Evolutionary conservation across 208 protist genomes (phyloP).

Genomic region (Plasmodiophora brassicae): DNA sequence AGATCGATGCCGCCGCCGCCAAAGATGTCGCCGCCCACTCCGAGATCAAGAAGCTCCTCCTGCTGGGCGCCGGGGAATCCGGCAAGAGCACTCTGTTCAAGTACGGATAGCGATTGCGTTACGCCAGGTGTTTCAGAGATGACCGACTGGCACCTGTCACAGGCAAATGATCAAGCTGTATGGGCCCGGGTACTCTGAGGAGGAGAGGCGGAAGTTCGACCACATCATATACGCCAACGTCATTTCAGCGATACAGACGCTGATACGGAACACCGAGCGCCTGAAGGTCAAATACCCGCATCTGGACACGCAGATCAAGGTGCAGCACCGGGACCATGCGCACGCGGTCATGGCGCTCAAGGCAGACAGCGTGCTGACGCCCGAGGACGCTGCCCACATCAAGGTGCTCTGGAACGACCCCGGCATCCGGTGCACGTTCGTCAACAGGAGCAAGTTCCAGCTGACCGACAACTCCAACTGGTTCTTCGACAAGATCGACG

Average conservation of each 20-base stretch:
- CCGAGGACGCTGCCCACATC: slow-evolving; percentile 14
- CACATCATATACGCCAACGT: slow-evolving; percentile 41
- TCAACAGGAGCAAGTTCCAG: slow-evolving; percentile 40
- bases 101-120: slow-evolving; percentile 55
- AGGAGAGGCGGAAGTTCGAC: slow-evolving; percentile 12
- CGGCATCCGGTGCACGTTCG: neutral
- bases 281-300: slow-evolving; percentile 34
- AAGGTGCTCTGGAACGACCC: slow-evolving; percentile 39
- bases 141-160: neutral
- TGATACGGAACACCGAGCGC: slow-evolving; percentile 28
- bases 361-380: neutral
- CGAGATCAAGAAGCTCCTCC: slow-evolving; percentile 42
- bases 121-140: neutral
- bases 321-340: neutral
- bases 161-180: slow-evolving; percentile 48
- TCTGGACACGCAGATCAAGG: slow-evolving; percentile 11
- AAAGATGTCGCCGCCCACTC: neutral
- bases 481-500: slow-evolving; percentile 65
- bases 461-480: slow-evolving; percentile 53
- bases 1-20: neutral
- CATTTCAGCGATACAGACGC: slow-evolving; percentile 35
- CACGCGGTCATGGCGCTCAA: slow-evolving; percentile 12
- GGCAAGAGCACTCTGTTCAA: slow-evolving; percentile 71
- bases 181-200: slow-evolving; percentile 35
- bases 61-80: slow-evolving; percentile 62